Conservation (phyloP, 2,329 filamentous ascomycete genomes). For the Fusarium caatingaense region DNA sequence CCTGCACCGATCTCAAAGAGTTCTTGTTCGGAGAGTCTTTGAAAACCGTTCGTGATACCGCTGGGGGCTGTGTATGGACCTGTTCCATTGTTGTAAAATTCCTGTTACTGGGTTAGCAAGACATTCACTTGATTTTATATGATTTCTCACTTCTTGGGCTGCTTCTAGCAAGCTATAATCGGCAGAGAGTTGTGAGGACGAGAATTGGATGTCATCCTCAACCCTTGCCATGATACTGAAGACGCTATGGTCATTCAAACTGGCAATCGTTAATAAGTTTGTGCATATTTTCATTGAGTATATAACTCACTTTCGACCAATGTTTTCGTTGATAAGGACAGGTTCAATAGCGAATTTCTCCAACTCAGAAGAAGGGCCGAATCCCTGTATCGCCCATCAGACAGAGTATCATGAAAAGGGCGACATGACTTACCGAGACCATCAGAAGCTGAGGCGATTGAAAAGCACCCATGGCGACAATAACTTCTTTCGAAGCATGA, state of each 20-base stretch:
- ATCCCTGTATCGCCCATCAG: background rate
- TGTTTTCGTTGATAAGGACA: slow-evolving; percentile 15
- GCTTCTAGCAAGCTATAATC: background rate
- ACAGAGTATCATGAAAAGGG: fast-evolving
- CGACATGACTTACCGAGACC: background rate
- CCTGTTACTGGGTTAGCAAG: background rate
- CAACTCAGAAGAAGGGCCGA: background rate
- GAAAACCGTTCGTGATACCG: slow-evolving; percentile 10
- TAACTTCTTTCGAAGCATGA: background rate
- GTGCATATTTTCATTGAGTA: fast-evolving
- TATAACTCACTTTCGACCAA: slow-evolving; percentile 6
- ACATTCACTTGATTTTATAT: too few relatives aligned
- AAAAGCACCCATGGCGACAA: slow-evolving; percentile 10
- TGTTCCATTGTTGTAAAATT: slow-evolving; percentile 7
- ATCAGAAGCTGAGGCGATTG: slow-evolving; percentile 15
- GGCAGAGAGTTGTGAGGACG: background rate
- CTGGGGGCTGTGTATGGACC: slow-evolving; percentile 8
- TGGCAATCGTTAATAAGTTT: background rate
- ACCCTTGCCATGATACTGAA: slow-evolving; percentile 23
- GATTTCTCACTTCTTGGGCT: background rate
- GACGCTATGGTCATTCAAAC: slow-evolving; percentile 12
- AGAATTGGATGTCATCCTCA: background rate
- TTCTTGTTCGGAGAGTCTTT: slow-evolving; percentile 5
- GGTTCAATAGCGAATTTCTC: slow-evolving; percentile 18
- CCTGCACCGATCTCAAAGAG: slow-evolving; percentile 3